Evolutionary conservation across 2,329 filamentous ascomycete genomes (phyloP), one percentile per base, ranked within the genome.

Genomic region (Aspergillus sp.): DNA sequence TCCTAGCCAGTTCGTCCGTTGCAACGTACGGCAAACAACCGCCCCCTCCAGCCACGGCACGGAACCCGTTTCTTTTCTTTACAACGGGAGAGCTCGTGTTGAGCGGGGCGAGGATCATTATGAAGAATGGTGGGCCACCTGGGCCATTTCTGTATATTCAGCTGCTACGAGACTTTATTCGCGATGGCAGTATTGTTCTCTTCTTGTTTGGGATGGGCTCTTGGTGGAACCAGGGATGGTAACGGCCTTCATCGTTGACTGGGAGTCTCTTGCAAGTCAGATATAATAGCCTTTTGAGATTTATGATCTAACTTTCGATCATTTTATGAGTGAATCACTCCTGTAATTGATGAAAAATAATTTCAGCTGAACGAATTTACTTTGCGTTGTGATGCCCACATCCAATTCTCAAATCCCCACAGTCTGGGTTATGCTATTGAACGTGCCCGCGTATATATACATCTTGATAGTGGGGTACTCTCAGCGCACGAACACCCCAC

Each of bases 11-110:
- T 27, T 60, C 67, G 35, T 74, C 77, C 15, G 70, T 76, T 43
- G 63, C 69, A 31, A 66, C 68, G 46, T 79, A 73, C 54, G 76
- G 77, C 12, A 70, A 64, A 55, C 68, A 69, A 35, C 76, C 76
- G 19, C 77, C 77, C 3, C 74, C 76, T 35, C 77, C 77, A 24
- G 74, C 77, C 12, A 79, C 76, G 21, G 75, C 69, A 23, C 74
- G 75, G 65, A 79, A 76, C 51, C 77, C 77, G 11, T 79, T 78
- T 57, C 50, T 75, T 39, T 68, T 77, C n/a, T 80, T 81, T 58
- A 66, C 76, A 35, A 80, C 75, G n/a, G 78, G 75, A 9, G 78
- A 81, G 64, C 49, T 80, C 59, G 53, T 79, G 35, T 62, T 81
- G 56, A 71, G 70, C 51, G 72, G 72, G 19, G 67, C 73, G 15